phyloP scores from a whole-genome alignment of 2,329 filamentous ascomycete species.

The Furcasterigmium furcatum region DNA sequence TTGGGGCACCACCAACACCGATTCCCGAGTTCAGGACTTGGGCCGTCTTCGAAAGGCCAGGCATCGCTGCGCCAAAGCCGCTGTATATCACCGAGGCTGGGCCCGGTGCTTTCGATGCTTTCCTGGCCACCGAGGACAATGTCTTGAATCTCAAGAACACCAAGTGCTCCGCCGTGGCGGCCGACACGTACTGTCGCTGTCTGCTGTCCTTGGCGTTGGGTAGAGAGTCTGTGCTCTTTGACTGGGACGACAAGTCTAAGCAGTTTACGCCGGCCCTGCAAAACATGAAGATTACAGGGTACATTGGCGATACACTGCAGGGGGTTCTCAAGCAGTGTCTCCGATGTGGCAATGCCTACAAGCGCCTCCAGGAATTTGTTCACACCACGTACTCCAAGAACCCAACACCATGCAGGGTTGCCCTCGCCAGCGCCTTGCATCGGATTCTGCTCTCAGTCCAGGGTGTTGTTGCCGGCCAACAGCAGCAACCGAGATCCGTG shows the following conservation, averaged over 20 bases:
- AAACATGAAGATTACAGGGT: conserved; percentile 51
- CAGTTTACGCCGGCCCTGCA: conserved; percentile 48
- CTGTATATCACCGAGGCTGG: conserved; percentile 69
- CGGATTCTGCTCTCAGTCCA: conserved; percentile 47
- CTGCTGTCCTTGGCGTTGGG: conserved; percentile 67
- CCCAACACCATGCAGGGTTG: conserved; percentile 43
- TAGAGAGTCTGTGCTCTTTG: conserved; percentile 68
- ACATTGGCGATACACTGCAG: conserved; percentile 45
- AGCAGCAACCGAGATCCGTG: conserved; percentile 40
- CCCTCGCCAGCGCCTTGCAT: conserved; percentile 47
- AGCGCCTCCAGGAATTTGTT: conserved; percentile 43
- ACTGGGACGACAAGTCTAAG: conserved; percentile 49
- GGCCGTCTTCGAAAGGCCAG: conserved; percentile 57
- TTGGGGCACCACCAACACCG: conserved; percentile 24
- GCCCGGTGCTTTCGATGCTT: conserved; percentile 61
- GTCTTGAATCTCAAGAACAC: conserved; percentile 32
- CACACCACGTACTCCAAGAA: conserved; percentile 40
- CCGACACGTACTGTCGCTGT: conserved; percentile 48
- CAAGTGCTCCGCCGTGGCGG: conserved; percentile 40
- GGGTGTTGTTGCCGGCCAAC: conserved; percentile 41
- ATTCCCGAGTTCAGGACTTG: conserved; percentile 58
- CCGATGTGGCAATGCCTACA: conserved; percentile 42
- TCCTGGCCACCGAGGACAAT: conserved; percentile 41
- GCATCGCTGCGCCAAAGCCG: conserved; percentile 34
- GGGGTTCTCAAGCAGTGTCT: conserved; percentile 44